Evolutionary conservation across 2,329 filamentous ascomycete genomes (phyloP).

Genomic region (Apiospora arundinis): DNA sequence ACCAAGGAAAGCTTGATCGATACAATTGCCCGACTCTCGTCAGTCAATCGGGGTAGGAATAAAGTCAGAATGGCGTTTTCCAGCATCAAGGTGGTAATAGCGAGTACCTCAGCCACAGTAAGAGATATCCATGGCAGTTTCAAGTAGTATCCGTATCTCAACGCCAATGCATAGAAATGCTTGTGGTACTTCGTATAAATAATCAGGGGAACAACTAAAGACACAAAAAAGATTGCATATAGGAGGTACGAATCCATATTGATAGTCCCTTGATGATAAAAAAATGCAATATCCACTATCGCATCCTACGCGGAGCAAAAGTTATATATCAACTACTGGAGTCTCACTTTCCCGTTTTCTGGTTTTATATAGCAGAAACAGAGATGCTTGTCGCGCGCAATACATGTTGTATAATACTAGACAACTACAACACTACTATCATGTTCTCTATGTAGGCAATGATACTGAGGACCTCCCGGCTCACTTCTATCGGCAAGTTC

Average conservation of each 20-base stretch:
- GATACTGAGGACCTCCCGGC: neutral
- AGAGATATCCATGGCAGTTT: neutral
- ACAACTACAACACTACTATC: neutral
- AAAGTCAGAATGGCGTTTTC: slow-evolving; percentile 1
- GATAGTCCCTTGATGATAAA: neutral
- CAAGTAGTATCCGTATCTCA: slow-evolving; percentile 5
- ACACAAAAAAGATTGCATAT: neutral
- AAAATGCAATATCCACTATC: neutral
- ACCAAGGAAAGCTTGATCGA: slow-evolving; percentile 12
- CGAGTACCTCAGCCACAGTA: neutral
- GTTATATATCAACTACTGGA: neutral
- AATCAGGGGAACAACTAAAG: neutral
- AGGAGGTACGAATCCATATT: slow-evolving; percentile 3
- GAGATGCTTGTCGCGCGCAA: neutral
- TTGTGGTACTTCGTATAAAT: slow-evolving; percentile 2
- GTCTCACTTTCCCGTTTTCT: neutral
- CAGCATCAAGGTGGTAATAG: neutral
- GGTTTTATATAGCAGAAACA: slow-evolving; percentile 3
- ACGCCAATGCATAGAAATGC: neutral
- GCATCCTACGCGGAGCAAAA: neutral
- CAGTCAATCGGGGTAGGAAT: slow-evolving; percentile 7
- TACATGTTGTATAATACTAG: neutral
- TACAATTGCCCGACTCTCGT: neutral
- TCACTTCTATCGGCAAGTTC: slow-evolving; percentile 3
- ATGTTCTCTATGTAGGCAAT: slow-evolving; percentile 27